Base-by-base conservation (phyloP, 768 basidiomycete genomes). In the Podaxis sp. region DNA sequence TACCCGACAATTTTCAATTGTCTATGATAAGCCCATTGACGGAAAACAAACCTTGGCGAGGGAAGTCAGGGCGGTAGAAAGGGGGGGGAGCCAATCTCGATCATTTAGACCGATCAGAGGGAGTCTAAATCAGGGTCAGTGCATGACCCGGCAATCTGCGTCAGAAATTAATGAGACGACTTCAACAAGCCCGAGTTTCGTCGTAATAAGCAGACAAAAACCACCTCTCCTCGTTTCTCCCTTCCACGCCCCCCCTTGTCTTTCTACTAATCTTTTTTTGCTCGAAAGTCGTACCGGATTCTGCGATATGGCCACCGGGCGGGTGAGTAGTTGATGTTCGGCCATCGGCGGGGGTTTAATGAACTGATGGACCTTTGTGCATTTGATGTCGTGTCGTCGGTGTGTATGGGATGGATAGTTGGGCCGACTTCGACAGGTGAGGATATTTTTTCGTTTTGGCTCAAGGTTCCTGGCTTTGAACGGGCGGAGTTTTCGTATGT, bases 361-460 rank as follows among this genome's bases (percentile, higher is more conserved):
- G 25, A 27, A 19, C 25, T 22, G 43, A 36, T 46, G 33, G 36
- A 46, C 33, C 33, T 33, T 33, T 9, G 8, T 46, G 43, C 5
- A 0, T 46, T 17, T 15, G 13, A 19, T 46, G 43, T 46, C 43
- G 43, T 46, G 43, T 46, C 43, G 15, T 46, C 3, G 17, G 8
- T 46, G 43, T 46, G 19, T 19, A 19, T 46, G 43, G 7, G 19
- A 17, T 46, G 43, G 43, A 46, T 59, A 93, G 91, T 82, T 93
- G 66, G 90, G 89, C 68, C 90, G 90, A 74, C 73, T 92, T 47
- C 87, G 85, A 64, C 91, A 92, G 84, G 91, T 90, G 64, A 61
- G 80, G 70, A 47, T 33, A 59, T 33, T 46, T 19, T 67, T 59
- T 55, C 57, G 22, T 41, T 63, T 43, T 52, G 33, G 17, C 19